Percentiles rank a stretch among this genome's conserved stretches.
These are phyloP conservation scores for Rhytidiadelphus loreus DNA, from an alignment of 225 moss, liverwort and hornwort species.

Conservation along the genomic window DNA sequence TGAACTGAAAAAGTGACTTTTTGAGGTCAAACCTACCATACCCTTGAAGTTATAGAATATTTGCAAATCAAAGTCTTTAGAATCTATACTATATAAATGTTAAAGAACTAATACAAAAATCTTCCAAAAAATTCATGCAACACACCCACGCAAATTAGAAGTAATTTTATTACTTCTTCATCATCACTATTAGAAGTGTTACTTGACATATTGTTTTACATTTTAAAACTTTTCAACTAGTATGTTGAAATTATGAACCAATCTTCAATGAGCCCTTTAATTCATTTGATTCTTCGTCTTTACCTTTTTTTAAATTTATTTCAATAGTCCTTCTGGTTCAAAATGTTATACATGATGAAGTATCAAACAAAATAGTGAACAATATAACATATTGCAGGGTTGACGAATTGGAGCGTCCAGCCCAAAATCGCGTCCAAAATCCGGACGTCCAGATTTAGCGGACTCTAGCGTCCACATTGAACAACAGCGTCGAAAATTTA, in stretches of 20 bases:
- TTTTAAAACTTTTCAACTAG: background rate
- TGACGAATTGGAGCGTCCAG: too few relatives aligned
- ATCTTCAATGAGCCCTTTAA: background rate
- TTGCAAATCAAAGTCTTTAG: background rate
- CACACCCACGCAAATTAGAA: too few relatives aligned
- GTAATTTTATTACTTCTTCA: background rate
- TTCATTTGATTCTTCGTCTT: background rate
- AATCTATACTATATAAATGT: background rate
- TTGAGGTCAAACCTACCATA: background rate
- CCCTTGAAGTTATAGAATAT: background rate
- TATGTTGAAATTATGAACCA: background rate
- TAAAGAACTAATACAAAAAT: background rate
- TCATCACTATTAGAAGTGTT: background rate
- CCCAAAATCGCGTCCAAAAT: too few relatives aligned
- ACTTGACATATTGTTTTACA: background rate
- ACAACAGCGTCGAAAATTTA: too few relatives aligned
- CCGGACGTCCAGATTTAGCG: too few relatives aligned
- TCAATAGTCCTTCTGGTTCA: background rate
- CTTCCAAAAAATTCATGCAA: background rate
- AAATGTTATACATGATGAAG: background rate
- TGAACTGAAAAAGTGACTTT: too few relatives aligned
- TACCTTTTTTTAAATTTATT: background rate
- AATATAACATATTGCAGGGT: too few relatives aligned
- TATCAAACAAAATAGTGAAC: background rate
- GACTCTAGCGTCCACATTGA: too few relatives aligned